These are phyloP conservation scores for Huntiella moniliformis DNA, from an alignment of 2,329 filamentous ascomycete species.

Conservation along the genomic window DNA sequence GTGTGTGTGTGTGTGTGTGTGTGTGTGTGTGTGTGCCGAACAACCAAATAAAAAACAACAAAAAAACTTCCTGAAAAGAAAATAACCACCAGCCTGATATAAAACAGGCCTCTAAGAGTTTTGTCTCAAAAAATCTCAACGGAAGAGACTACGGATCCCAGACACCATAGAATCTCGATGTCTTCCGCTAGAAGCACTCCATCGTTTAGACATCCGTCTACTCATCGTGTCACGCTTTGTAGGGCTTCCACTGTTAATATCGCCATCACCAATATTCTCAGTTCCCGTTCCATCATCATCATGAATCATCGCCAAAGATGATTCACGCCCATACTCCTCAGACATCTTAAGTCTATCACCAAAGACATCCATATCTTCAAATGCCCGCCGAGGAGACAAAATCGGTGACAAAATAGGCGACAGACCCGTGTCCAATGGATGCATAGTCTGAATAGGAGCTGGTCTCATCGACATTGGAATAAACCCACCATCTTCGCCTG, in stretches of 20 bases:
- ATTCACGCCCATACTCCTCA: not conserved
- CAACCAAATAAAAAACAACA: not conserved
- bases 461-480: not conserved
- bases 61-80: not conserved
- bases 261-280: not conserved
- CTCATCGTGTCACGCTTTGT: constrained; percentile 1
- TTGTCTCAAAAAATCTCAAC: not conserved
- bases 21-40: not conserved
- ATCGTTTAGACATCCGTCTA: constrained; percentile 7
- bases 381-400: constrained; percentile 3
- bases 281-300: not conserved
- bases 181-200: constrained; percentile 7
- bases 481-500: not conserved
- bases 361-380: constrained; percentile 1
- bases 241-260: constrained; percentile 1
- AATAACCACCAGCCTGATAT: not conserved
- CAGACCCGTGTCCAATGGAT: not conserved
- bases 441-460: not conserved
- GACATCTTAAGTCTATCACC: constrained; percentile 6
- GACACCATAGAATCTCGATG: constrained; percentile 10
- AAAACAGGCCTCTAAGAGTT: not conserved
- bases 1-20: not conserved
- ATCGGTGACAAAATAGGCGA: not conserved
- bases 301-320: not conserved
- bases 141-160: constrained; percentile 10